A percentile compares a stretch with the other conserved stretches of the same genome.
phyloP scores from a whole-genome alignment of 192 early-diverging fungal genomes.

The Rhizophagus prolifer region DNA sequence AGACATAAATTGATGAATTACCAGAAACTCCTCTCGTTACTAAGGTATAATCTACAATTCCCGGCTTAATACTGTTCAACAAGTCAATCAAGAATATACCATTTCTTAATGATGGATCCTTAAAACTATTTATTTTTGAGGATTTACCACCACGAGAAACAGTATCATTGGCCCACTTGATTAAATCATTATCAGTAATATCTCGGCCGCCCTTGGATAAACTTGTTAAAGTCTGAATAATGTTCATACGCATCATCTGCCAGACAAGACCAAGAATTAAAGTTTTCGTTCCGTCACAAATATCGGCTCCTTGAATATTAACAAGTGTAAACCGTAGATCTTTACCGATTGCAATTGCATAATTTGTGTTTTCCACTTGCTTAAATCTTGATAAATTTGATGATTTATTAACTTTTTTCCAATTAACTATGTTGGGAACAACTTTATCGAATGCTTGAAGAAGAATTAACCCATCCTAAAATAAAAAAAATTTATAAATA shows the following conservation, averaged over 20 bases:
- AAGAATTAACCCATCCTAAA: conserved; percentile 82
- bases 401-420: conserved; percentile 86
- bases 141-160: conserved; percentile 66
- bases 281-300: conserved; percentile 86
- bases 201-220: conserved; percentile 78
- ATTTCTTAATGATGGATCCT: conserved; percentile 73
- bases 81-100: conserved; percentile 90
- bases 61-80: conserved; percentile 89
- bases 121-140: conserved; percentile 78
- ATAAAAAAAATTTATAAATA: neutral
- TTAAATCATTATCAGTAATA: conserved; percentile 92
- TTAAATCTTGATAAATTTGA: conserved; percentile 87
- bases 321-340: conserved; percentile 85
- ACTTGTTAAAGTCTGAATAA: conserved; percentile 88
- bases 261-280: conserved; percentile 91
- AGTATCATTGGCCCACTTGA: conserved; percentile 91
- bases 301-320: conserved; percentile 93
- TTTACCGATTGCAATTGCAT: conserved; percentile 86
- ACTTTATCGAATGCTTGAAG: conserved; percentile 97
- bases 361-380: conserved; percentile 97
- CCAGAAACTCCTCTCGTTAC: conserved; percentile 68
- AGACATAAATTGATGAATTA: conserved; percentile 28
- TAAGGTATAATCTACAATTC: conserved; percentile 86
- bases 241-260: conserved; percentile 99
- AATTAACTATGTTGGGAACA: conserved; percentile 85